Percentiles rank a stretch among this genome's conserved stretches.
Evolutionary conservation across 1,284 basidiomycete species (phyloP).

Genomic region (Marasmius oreades): DNA sequence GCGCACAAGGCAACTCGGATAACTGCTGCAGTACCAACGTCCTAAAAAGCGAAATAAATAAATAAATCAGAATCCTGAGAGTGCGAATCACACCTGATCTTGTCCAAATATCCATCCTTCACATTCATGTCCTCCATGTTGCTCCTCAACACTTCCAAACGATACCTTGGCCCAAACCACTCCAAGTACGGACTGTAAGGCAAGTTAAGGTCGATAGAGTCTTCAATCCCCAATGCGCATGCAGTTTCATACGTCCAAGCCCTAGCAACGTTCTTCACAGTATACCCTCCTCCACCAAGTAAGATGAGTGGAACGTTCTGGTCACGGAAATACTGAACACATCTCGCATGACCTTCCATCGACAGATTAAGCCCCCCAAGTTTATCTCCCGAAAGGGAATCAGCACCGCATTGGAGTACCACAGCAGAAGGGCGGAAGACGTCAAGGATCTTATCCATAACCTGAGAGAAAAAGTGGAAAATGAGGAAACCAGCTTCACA

Average conservation of each 20-base stretch:
- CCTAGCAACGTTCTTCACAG: conserved; percentile 91
- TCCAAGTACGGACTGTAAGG: conserved; percentile 98
- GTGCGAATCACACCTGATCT: background rate
- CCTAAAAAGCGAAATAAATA: too few relatives aligned
- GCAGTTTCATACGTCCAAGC: conserved; percentile 98
- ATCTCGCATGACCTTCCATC: conserved; percentile 92
- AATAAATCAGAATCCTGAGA: background rate
- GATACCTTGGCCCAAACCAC: conserved; percentile 96
- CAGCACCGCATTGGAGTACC: conserved; percentile 94
- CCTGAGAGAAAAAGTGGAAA: conserved; percentile 43
- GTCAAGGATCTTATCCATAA: conserved; percentile 86
- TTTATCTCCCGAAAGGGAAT: conserved; percentile 94
- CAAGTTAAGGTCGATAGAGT: conserved; percentile 74
- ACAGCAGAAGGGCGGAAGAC: conserved; percentile 89
- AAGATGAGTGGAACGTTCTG: conserved; percentile 89
- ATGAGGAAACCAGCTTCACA: background rate
- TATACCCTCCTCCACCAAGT: conserved; percentile 96
- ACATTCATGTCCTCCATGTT: conserved; percentile 96
- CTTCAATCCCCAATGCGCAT: conserved; percentile 83
- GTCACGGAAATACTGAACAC: conserved; percentile 83
- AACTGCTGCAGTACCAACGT: background rate
- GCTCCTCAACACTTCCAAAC: conserved; percentile 86
- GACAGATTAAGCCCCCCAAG: conserved; percentile 95
- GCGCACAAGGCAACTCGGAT: background rate
- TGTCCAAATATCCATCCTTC: conserved; percentile 1